Evolutionary conservation across 306 rosid species (phyloP).

Genomic region (Glycine latifolia): DNA sequence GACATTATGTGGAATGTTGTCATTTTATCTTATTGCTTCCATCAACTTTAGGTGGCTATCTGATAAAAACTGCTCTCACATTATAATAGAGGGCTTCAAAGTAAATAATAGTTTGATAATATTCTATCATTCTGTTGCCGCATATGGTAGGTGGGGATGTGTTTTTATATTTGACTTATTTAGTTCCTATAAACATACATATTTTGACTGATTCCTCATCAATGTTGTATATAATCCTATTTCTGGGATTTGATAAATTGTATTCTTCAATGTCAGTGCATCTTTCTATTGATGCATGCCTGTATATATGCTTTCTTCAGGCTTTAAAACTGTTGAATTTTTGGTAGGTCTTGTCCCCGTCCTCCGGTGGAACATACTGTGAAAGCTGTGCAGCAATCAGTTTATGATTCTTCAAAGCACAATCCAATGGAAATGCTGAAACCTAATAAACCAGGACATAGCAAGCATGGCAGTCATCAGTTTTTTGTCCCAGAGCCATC

Average conservation of each 20-base stretch:
- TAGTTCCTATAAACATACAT: neutral
- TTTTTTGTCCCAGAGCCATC: slow-evolving; percentile 49
- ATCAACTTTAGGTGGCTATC: neutral
- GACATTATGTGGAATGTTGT: neutral
- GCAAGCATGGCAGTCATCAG: slow-evolving; percentile 50
- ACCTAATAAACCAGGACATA: slow-evolving; percentile 54
- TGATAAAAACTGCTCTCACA: neutral
- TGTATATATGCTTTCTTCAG: slow-evolving; percentile 10
- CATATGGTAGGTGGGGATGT: neutral
- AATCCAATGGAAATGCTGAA: slow-evolving; percentile 48
- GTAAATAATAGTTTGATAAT: neutral
- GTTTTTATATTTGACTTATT: neutral
- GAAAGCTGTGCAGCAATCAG: slow-evolving; percentile 49
- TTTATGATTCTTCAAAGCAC: slow-evolving; percentile 49
- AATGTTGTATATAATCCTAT: neutral
- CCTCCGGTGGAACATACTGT: slow-evolving; percentile 51
- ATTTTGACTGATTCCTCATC: slow-evolving; percentile 9
- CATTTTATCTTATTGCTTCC: slow-evolving; percentile 10
- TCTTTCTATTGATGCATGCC: slow-evolving; percentile 16
- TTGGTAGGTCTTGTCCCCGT: slow-evolving; percentile 73
- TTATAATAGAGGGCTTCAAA: neutral
- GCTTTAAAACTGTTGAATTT: slow-evolving; percentile 7
- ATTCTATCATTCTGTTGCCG: slow-evolving; percentile 19
- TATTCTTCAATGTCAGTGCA: neutral
- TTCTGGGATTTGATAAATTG: neutral